Base-by-base conservation (phyloP, 2,329 filamentous ascomycete species). In the Epichloe coenophiala region DNA sequence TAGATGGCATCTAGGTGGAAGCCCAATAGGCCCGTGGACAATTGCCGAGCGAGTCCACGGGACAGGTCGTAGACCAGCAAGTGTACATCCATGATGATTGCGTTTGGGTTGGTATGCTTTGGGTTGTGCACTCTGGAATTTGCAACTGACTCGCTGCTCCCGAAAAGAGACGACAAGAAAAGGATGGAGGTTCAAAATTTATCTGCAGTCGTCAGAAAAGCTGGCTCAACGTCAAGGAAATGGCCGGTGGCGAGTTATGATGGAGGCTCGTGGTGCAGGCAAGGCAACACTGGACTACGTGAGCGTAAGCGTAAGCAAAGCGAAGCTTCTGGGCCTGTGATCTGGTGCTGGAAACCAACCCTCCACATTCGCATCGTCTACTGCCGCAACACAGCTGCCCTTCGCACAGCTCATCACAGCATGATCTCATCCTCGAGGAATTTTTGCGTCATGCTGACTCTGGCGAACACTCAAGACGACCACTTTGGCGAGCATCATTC, bases 1-100 rank as follows among this genome's bases (percentile, higher is more conserved):
- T 97, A 97, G 49, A 98, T 81, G 49, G 93, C 93, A 65, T 97
- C 91, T 47, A 96, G 87, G 48, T 77, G 71, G 56, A 80, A 75
- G 15, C 76, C 70, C 9, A 82, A 65, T 50, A 74, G 57, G 54
- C 71, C 66, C 69, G 70, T 65, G 17, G 76, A 80, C 69, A 80
- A 70, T 56, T 79, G 70, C 9, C 72, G 70, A 13, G 77, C 77
- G 41, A 81, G 58, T 19, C 77, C 77, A n/a, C 65, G 67, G 1
- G 86, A 90, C 45, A 91, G 74, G 68, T 91, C 86, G 61, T 91
- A 91, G 38, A 89, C 76, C 52, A 89, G 82, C 31, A 91, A 72
- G 60, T 87, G 75, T 47, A 91, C 83, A 52, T 88, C 83, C 84
- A 89, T 89, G 43, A 23, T 12, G 39, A 37, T 13, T 33, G 23